Evolutionary conservation across 257 asterid genomes (phyloP).

Genomic region (Paulownia fortunei): DNA sequence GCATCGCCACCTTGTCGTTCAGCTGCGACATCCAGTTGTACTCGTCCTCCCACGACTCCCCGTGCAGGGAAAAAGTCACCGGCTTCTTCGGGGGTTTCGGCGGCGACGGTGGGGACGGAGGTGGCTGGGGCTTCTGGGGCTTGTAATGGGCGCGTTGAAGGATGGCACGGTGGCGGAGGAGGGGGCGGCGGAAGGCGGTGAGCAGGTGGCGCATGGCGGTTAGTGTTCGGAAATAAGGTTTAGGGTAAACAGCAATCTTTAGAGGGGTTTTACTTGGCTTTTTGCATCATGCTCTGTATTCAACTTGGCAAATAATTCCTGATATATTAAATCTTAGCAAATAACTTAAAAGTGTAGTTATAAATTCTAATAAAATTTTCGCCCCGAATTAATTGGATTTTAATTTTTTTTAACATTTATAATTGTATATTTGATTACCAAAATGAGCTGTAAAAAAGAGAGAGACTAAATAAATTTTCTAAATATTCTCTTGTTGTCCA

Average conservation of each 20-base stretch:
- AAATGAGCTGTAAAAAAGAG: no score
- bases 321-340: no score
- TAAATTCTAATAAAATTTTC: no score
- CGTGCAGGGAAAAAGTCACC: slow-evolving; percentile 66
- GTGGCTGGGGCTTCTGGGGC: slow-evolving; percentile 70
- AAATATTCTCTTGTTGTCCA: no score
- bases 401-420: no score
- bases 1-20: slow-evolving; percentile 85
- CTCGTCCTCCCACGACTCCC: slow-evolving; percentile 86
- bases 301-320: no score
- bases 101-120: slow-evolving; percentile 76
- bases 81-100: slow-evolving; percentile 92
- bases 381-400: no score
- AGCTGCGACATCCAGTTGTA: slow-evolving; percentile 95
- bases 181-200: slow-evolving; percentile 52
- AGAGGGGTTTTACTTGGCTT: slow-evolving; percentile 32
- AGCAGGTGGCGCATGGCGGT: slow-evolving; percentile 77
- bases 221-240: slow-evolving; percentile 23
- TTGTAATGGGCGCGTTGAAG: slow-evolving; percentile 64
- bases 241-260: background rate
- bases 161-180: slow-evolving; percentile 31
- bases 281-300: no score
- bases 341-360: no score
- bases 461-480: no score
- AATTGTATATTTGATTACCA: no score